A percentile compares a stretch with the other conserved stretches of the same genome.
Evolutionary conservation across 306 rosid genomes (phyloP).

Genomic region (Prunus mume): DNA sequence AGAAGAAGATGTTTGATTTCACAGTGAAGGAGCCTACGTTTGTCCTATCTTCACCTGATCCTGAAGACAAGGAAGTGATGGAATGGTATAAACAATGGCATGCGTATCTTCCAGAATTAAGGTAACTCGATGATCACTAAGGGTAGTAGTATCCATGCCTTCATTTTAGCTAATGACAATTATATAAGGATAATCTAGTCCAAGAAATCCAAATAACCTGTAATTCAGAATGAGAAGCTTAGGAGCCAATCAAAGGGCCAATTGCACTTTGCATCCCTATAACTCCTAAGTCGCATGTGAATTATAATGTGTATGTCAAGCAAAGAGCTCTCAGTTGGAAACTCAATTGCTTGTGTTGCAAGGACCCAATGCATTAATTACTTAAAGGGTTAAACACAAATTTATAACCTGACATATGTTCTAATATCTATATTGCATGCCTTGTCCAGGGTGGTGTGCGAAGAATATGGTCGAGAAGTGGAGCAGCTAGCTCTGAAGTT

Average conservation of each 20-base stretch:
- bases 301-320: no score
- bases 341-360: no score
- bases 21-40: constrained; percentile 31
- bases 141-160: not conserved
- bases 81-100: constrained; percentile 47
- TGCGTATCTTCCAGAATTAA: constrained; percentile 40
- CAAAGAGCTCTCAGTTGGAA: no score
- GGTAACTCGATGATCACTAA: constrained; percentile 27
- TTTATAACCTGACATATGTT: not conserved
- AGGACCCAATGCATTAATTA: no score
- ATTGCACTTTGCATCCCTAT: no score
- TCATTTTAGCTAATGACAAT: not conserved
- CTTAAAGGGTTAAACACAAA: not conserved
- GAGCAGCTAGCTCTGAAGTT: constrained; percentile 38
- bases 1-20: constrained; percentile 73
- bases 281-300: no score
- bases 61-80: constrained; percentile 22
- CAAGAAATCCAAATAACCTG: not conserved
- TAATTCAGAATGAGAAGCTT: not conserved
- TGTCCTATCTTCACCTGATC: constrained; percentile 33
- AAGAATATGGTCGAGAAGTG: constrained; percentile 41
- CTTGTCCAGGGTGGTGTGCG: constrained; percentile 29
- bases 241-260: not conserved
- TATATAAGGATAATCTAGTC: not conserved
- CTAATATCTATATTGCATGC: not conserved